A percentile compares a stretch with the other conserved stretches of the same genome.
These are phyloP conservation scores for Penicillium nordicum DNA, from an alignment of 2,329 filamentous ascomycete genomes.

Conservation along the genomic window DNA sequence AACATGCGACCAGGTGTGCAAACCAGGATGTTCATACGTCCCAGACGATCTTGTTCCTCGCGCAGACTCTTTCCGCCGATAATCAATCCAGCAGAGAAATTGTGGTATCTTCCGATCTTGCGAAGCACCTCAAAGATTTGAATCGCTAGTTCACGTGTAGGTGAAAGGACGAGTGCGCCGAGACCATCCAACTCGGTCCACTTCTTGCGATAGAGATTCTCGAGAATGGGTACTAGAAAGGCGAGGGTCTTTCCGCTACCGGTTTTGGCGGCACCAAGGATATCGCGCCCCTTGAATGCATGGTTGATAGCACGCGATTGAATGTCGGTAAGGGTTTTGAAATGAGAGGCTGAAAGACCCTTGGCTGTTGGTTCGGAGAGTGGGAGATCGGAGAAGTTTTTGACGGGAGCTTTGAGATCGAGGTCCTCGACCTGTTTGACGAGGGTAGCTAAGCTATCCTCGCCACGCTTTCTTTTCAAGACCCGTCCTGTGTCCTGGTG, in stretches of 20 bases:
- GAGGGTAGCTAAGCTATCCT: conserved; percentile 44
- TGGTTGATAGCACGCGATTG: conserved; percentile 85
- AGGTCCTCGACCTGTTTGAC: conserved; percentile 45
- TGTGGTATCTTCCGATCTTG: conserved; percentile 83
- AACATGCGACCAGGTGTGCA: conserved; percentile 93
- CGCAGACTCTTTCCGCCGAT: conserved; percentile 90
- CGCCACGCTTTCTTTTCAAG: conserved; percentile 47
- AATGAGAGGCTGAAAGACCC: conserved; percentile 82
- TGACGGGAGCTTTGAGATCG: conserved; percentile 50
- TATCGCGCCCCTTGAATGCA: conserved; percentile 79
- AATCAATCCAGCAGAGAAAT: conserved; percentile 86
- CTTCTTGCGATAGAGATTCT: conserved; percentile 83
- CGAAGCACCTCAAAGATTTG: conserved; percentile 94
- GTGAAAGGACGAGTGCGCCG: conserved; percentile 87
- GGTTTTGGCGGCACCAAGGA: conserved; percentile 92
- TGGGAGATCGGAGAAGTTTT: conserved; percentile 77
- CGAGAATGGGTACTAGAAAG: conserved; percentile 86
- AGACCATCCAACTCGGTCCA: conserved; percentile 91
- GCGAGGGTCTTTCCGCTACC: conserved; percentile 94
- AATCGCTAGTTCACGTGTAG: conserved; percentile 89
- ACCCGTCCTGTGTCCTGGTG: conserved; percentile 26
- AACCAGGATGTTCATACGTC: conserved; percentile 94
- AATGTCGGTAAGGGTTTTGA: conserved; percentile 85
- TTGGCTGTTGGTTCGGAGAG: conserved; percentile 75
- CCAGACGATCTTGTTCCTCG: conserved; percentile 79